Percentiles rank a stretch among this genome's conserved stretches.
Conservation (phyloP, 768 basidiomycete genomes). For the Leucosporidium scottii region DNA sequence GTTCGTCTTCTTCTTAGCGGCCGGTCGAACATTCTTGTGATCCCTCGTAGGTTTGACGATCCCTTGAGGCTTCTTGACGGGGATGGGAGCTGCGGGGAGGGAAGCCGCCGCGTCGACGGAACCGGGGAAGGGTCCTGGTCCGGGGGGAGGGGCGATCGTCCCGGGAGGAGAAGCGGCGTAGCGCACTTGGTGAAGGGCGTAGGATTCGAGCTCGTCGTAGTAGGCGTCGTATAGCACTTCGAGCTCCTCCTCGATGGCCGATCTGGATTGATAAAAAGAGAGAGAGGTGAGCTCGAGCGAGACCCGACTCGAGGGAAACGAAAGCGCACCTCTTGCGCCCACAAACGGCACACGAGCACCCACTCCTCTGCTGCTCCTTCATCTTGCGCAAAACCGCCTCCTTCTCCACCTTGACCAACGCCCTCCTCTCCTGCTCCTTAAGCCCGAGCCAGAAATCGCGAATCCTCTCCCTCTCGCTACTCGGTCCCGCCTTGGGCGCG, state of each 20-base stretch:
- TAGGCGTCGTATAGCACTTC: slow-evolving; percentile 99
- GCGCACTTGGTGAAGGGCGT: slow-evolving; percentile 95
- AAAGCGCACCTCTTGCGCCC: slow-evolving; percentile 82
- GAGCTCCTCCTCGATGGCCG: slow-evolving; percentile 98
- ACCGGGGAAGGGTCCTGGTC: slow-evolving; percentile 96
- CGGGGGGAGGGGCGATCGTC: slow-evolving; percentile 81
- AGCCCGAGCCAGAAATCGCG: slow-evolving; percentile 96
- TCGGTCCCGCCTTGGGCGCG: slow-evolving; percentile 31
- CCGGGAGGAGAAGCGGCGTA: slow-evolving; percentile 78
- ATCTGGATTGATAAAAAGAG: slow-evolving; percentile 51
- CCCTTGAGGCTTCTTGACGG: slow-evolving; percentile 35
- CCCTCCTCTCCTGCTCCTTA: slow-evolving; percentile 81
- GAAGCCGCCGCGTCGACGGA: slow-evolving; percentile 66
- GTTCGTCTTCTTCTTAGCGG: slow-evolving; percentile 19
- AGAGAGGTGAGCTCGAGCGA: slow-evolving; percentile 9
- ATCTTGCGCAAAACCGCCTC: slow-evolving; percentile 96
- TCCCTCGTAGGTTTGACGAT: slow-evolving; percentile 28
- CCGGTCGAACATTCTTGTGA: slow-evolving; percentile 34
- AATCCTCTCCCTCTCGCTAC: slow-evolving; percentile 79
- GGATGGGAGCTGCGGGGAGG: background rate
- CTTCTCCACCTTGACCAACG: slow-evolving; percentile 94
- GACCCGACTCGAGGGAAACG: slow-evolving; percentile 40
- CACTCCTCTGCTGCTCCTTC: slow-evolving; percentile 98
- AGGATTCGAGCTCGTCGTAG: slow-evolving; percentile 99
- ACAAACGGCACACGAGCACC: slow-evolving; percentile 91